Base-by-base conservation (phyloP, 1,284 basidiomycete genomes). In the Athelia sp. region DNA sequence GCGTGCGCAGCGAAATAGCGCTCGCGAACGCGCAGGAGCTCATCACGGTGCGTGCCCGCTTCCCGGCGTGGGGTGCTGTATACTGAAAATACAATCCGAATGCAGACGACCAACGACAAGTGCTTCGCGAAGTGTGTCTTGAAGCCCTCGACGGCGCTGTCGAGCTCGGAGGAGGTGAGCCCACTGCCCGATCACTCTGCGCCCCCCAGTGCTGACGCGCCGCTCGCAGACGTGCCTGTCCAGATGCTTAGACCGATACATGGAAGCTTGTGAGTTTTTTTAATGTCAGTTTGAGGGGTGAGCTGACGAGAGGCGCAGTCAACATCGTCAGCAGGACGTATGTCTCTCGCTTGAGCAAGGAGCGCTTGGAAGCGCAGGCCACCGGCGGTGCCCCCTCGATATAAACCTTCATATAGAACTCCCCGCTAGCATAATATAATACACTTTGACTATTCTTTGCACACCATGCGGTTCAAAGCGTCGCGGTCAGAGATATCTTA, bases 11-110 rank as follows among this genome's bases (percentile, higher is more conserved):
- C 46, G 87, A 93, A 67, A 72, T 92, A 52, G 86, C 81, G 2
- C 69, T 90, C 17, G 76, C 78, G 2, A 89, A 87, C 56, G 89
- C 84, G 0, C 90, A 93, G 62, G 87, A 90, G 57, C 79, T 93
- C 49, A 85, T 93, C 66, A 87, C 82, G 54, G 89, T 90, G 57
- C 51, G 77, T 62, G n/a, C 26, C 8, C 36, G n/a, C 32, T 11
- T 34, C 11, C 32, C 11, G 32, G 11, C 32, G 32, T 34, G n/a
- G 11, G 11, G n/a, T 34, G 32, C 32, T n/a, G 32, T 34, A n/a
- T n/a, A 34, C 32, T 11, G n/a, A 11, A 34, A 11, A 11, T n/a
- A 34, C n/a, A 11, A 34, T 34, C 32, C n/a, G 11, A 11, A 17
- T 17, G n/a, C 60, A 90, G 87, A 87, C 85, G 80, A 75, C 82